Evolutionary conservation across 2,329 filamentous ascomycete species (phyloP), one percentile per base, ranked within the genome.

Genomic region (Botrytis galanthina): DNA sequence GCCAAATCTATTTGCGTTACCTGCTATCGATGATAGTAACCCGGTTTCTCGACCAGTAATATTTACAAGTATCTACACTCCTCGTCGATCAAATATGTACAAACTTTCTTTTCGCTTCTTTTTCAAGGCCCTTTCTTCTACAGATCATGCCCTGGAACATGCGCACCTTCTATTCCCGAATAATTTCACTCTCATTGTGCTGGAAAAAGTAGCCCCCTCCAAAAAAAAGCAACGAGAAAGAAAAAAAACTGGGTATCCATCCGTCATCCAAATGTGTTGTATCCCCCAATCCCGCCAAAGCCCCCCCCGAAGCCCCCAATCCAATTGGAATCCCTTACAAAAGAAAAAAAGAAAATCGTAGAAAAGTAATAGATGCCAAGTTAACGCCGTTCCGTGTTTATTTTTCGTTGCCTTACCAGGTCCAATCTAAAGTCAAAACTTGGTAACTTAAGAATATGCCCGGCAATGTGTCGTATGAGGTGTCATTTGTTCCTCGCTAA

Each of bases 221-320:
- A 69, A 42, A 44, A 29, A 29, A 29, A 57, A 57, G n/a, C 35
- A 69, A 57, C 12, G 37, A 32, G 18, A 44, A 57, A 44, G 39
- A 44, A 42, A n/a, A 54, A 39, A 57, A 59, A 32, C 35, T n/a
- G 66, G 66, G 66, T 69, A 69, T 69, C 66, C 66, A 57, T 68
- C 48, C 66, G 39, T 68, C 66, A 63, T 63, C 61, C 66, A 69
- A 69, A 57, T 57, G 35, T 54, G 42, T 42, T 57, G 48, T 69
- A 32, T 64, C 39, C 46, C 48, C 48, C n/a, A 12, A 57, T 32
- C 26, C 26, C 35, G 9, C 64, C 9, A 20, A 35, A 35, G 18
- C 35, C 48, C 5, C 48, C 5, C 66, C 66, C 16, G n/a, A 54
- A 29, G 5, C 46, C 32, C 20, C 37, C 18, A 22, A 57, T 44